Evolutionary conservation across 176 grass and related monocot genomes (phyloP).

Genomic region (Triticum urartu): DNA sequence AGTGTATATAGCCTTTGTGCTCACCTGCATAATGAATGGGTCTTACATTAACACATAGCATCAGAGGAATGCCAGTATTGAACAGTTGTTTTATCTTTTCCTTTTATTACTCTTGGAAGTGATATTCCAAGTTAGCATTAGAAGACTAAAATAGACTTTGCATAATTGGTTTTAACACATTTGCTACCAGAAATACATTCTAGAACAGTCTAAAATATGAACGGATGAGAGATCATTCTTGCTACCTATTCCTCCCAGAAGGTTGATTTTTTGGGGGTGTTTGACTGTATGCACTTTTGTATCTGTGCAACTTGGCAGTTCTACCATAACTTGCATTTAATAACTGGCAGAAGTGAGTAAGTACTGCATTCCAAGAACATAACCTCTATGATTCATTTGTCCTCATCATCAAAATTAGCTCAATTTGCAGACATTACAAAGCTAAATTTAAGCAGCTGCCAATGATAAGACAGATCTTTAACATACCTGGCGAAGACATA

Average conservation of each 20-base stretch:
- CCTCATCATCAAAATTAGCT: background rate
- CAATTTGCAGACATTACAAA: background rate
- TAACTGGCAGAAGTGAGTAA: background rate
- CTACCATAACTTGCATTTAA: background rate
- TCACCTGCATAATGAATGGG: slow-evolving; percentile 44
- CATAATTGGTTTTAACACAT: background rate
- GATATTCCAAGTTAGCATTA: background rate
- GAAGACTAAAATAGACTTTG: background rate
- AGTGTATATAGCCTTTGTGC: slow-evolving; percentile 69
- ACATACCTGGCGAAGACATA: slow-evolving; percentile 90
- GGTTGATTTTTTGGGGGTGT: background rate
- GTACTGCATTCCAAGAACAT: background rate
- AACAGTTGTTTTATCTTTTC: background rate
- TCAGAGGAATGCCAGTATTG: background rate
- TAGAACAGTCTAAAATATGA: background rate
- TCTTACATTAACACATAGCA: background rate
- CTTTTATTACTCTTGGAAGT: background rate
- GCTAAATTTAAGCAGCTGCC: background rate
- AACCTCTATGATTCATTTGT: background rate
- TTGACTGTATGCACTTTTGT: background rate
- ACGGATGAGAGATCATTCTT: background rate
- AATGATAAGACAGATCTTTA: background rate
- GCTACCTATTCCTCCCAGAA: background rate
- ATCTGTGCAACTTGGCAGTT: background rate
- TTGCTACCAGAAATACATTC: background rate